phyloP scores from a whole-genome alignment of 345 rosid genomes.

The thale cress (Arabidopsis thaliana) region DNA sequence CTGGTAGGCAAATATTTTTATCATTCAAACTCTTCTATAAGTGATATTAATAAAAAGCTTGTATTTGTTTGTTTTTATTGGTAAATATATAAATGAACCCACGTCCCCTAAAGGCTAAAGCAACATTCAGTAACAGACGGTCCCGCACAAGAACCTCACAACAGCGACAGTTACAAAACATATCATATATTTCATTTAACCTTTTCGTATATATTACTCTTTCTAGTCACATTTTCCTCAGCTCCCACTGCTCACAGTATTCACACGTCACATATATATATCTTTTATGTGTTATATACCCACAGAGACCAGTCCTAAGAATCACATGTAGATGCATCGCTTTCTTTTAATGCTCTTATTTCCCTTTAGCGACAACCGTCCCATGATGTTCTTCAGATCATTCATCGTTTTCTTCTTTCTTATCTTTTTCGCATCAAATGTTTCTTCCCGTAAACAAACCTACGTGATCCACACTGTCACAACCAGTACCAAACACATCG shows the following conservation, averaged over 20 bases:
- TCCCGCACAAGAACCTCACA: conserved; percentile 30
- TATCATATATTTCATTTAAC: conserved; percentile 17
- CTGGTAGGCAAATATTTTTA: conserved; percentile 11
- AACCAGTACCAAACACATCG: conserved; percentile 46
- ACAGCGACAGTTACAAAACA: conserved; percentile 45
- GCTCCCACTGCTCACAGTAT: conserved; percentile 39
- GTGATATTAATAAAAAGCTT: conserved; percentile 1
- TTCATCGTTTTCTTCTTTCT: conserved; percentile 22
- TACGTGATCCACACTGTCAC: conserved; percentile 69
- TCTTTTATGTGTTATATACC: conserved; percentile 31
- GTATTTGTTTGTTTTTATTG: conserved; percentile 26
- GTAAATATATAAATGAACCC: conserved; percentile 31
- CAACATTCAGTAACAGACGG: conserved; percentile 25
- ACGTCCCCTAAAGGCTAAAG: conserved; percentile 35
- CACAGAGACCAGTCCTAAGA: conserved; percentile 15
- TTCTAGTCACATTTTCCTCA: conserved; percentile 47
- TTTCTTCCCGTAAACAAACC: conserved; percentile 48
- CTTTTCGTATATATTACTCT: neutral
- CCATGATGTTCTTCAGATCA: conserved; percentile 46
- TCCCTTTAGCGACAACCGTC: conserved; percentile 29
- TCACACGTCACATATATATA: conserved; percentile 38
- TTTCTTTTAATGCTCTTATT: conserved; percentile 32
- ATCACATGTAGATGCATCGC: conserved; percentile 19
- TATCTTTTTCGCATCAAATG: conserved; percentile 43
- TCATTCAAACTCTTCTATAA: neutral